Evolutionary conservation across 2,329 filamentous ascomycete genomes (phyloP).

Genomic region (Apiospora rasikravindrae): DNA sequence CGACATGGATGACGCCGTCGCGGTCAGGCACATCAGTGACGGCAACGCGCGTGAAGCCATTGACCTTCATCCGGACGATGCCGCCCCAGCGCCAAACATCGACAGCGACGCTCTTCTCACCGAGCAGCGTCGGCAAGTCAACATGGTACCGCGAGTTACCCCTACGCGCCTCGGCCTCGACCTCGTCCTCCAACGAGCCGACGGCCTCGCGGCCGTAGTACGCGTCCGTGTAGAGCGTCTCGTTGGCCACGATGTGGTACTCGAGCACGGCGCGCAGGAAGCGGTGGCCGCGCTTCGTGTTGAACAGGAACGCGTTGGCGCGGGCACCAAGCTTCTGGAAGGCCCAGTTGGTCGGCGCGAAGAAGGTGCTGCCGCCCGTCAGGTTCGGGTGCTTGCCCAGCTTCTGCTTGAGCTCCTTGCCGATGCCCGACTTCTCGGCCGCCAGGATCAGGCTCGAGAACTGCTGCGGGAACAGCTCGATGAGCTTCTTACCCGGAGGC

Average conservation of each 20-base stretch:
- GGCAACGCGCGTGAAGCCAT: conserved; percentile 70
- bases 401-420: conserved; percentile 61
- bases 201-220: conserved; percentile 60
- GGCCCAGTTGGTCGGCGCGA: conserved; percentile 82
- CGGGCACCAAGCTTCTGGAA: conserved; percentile 74
- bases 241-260: conserved; percentile 41
- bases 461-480: conserved; percentile 71
- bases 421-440: conserved; percentile 75
- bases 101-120: conserved; percentile 68
- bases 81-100: conserved; percentile 74
- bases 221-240: conserved; percentile 73
- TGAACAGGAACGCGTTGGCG: conserved; percentile 86
- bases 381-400: conserved; percentile 39
- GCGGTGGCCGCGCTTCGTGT: conserved; percentile 70
- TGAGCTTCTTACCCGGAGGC: conserved; percentile 55
- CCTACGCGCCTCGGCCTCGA: conserved; percentile 36
- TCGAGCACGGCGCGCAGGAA: conserved; percentile 73
- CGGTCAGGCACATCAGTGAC: conserved; percentile 73
- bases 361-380: conserved; percentile 73
- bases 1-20: conserved; percentile 84
- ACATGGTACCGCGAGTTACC: conserved; percentile 61
- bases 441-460: conserved; percentile 83
- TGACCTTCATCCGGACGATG: conserved; percentile 74
- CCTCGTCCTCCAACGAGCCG: conserved; percentile 28
- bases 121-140: conserved; percentile 75